phyloP scores from a whole-genome alignment of 1,139 yeast genomes.

The Taphrina pruni region DNA sequence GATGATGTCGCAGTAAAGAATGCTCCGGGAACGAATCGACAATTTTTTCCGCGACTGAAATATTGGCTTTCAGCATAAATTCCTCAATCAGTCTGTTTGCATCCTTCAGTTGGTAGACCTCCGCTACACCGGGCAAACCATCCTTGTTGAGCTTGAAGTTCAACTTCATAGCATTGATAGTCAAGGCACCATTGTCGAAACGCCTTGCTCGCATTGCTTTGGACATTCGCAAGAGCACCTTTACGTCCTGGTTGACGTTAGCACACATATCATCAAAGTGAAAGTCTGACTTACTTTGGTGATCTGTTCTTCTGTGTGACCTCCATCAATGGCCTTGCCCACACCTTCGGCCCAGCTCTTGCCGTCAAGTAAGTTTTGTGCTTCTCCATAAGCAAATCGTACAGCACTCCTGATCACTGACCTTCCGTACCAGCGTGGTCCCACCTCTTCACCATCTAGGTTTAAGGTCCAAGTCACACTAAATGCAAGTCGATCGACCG shows the following conservation, averaged over 20 bases:
- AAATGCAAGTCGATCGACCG: slow-evolving; percentile 67
- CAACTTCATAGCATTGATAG: slow-evolving; percentile 60
- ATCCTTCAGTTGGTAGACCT: slow-evolving; percentile 69
- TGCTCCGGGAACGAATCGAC: slow-evolving; percentile 78
- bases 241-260: slow-evolving; percentile 4
- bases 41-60: slow-evolving; percentile 81
- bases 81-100: slow-evolving; percentile 73
- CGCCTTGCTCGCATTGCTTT: slow-evolving; percentile 53
- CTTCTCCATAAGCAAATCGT: slow-evolving; percentile 42
- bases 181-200: slow-evolving; percentile 60
- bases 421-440: slow-evolving; percentile 42
- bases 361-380: slow-evolving; percentile 42
- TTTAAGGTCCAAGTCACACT: slow-evolving; percentile 63
- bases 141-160: slow-evolving; percentile 86
- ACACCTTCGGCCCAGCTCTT: slow-evolving; percentile 42
- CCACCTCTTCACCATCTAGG: slow-evolving; percentile 39
- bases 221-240: slow-evolving; percentile 35
- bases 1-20: slow-evolving; percentile 86
- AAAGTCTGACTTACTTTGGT: slow-evolving; percentile 8
- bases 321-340: slow-evolving; percentile 41
- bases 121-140: slow-evolving; percentile 69
- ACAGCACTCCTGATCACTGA: slow-evolving; percentile 40
- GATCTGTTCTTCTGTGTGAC: slow-evolving; percentile 37
- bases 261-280: neutral
- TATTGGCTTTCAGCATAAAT: slow-evolving; percentile 78